Evolutionary conservation across 1,284 basidiomycete species (phyloP).

Genomic region (Apiotrichum gamsii): DNA sequence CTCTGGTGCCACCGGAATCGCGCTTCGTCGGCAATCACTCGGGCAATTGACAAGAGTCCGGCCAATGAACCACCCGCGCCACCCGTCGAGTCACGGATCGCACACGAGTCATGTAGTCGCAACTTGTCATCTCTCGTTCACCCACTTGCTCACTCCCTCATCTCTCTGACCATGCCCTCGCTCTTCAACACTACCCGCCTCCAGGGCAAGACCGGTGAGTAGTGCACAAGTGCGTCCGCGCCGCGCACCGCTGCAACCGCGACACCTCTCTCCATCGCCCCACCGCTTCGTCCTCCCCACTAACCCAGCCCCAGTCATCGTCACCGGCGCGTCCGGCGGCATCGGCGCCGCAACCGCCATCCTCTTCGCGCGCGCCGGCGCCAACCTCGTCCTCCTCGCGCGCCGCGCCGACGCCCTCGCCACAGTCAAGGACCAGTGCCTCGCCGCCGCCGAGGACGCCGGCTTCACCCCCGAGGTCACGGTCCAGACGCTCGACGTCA

Average conservation of each 20-base stretch:
- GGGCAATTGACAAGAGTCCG: too few species aligned
- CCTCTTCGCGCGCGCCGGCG: conserved; percentile 55
- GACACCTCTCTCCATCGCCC: neutral
- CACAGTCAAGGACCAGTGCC: conserved; percentile 47
- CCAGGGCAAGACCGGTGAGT: conserved; percentile 21
- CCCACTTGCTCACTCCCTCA: too few species aligned
- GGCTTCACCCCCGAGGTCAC: neutral
- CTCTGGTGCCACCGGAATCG: too few species aligned
- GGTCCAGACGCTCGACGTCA: conserved; percentile 16
- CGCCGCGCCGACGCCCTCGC: conserved; percentile 55
- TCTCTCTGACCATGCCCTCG: conserved; percentile 14
- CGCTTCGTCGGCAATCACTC: too few species aligned
- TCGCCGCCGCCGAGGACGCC: conserved; percentile 6
- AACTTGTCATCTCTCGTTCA: too few species aligned
- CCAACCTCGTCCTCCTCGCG: conserved; percentile 56
- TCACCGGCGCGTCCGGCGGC: conserved; percentile 46
- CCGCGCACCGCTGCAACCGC: neutral
- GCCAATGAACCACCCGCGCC: too few species aligned
- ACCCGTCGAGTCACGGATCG: too few species aligned
- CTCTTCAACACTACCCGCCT: conserved; percentile 22
- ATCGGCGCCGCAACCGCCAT: conserved; percentile 49
- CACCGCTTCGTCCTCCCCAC: neutral
- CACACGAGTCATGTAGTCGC: too few species aligned
- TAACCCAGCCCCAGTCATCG: conserved; percentile 22
- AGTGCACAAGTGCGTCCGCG: neutral